Conservation (phyloP, 148 eudicot species). For the Suaeda aralocaspica region DNA sequence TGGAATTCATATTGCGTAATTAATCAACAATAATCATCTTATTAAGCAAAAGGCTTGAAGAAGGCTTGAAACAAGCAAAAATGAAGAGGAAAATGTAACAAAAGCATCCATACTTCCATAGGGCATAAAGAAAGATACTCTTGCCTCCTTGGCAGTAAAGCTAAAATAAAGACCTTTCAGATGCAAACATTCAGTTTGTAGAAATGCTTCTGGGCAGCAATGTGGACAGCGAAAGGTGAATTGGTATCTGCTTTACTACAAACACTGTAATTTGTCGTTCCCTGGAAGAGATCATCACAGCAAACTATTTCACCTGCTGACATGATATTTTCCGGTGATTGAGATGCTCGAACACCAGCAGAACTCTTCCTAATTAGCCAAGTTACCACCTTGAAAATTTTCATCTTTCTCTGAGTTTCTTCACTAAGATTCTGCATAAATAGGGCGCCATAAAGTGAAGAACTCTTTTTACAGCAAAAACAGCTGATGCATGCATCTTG, state of each 20-base stretch:
- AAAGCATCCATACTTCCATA: no score
- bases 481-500: no score
- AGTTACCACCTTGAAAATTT: neutral
- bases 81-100: no score
- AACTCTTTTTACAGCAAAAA: no score
- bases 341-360: neutral
- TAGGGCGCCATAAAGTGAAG: no score
- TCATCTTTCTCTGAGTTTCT: neutral
- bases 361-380: neutral
- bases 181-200: constrained; percentile 28
- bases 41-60: no score
- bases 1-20: no score
- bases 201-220: constrained; percentile 39
- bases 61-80: no score
- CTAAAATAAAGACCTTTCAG: neutral
- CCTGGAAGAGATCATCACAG: constrained; percentile 40
- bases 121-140: no score
- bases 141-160: neutral
- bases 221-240: constrained; percentile 25
- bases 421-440: no score
- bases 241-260: neutral
- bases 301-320: neutral
- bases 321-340: neutral
- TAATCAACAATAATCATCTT: no score
- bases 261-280: neutral